phyloP scores from a whole-genome alignment of 164 flowering plant genomes.

The Vitis labrusca region DNA sequence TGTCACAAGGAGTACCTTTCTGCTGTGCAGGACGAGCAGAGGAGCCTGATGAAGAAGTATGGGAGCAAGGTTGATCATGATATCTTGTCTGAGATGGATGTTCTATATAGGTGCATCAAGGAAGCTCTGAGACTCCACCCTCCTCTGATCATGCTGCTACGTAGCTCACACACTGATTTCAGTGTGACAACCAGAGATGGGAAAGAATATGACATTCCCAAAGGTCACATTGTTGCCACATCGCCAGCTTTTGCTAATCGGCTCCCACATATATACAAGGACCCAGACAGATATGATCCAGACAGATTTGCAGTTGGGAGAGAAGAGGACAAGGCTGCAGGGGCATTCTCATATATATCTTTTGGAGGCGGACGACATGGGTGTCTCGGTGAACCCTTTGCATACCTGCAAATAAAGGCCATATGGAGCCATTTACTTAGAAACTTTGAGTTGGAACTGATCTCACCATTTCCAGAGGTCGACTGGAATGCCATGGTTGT shows the following conservation, averaged over 20 bases:
- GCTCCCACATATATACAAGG: conserved; percentile 68
- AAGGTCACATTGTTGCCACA: conserved; percentile 94
- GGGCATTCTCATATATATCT: conserved; percentile 89
- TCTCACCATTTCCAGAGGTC: conserved; percentile 88
- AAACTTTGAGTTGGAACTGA: conserved; percentile 80
- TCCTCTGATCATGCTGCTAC: conserved; percentile 81
- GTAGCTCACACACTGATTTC: conserved; percentile 84
- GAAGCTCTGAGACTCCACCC: conserved; percentile 98
- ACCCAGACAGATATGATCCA: conserved; percentile 87
- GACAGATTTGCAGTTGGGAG: conserved; percentile 80
- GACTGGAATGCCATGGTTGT: conserved; percentile 99
- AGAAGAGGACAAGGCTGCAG: conserved; percentile 93
- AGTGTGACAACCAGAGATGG: conserved; percentile 80
- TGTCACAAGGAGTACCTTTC: conserved; percentile 53
- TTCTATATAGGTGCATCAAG: conserved; percentile 77
- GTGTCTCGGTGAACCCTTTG: conserved; percentile 94
- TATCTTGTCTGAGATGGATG: conserved; percentile 87
- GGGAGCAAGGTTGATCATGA: conserved; percentile 84
- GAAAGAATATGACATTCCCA: conserved; percentile 84
- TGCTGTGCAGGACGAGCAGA: conserved; percentile 78
- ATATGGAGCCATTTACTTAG: conserved; percentile 92
- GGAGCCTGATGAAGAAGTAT: conserved; percentile 56
- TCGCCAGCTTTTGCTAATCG: conserved; percentile 97
- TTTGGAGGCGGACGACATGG: conserved; percentile 99
- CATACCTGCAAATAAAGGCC: conserved; percentile 92